Base-by-base conservation (phyloP, 129 eudicot genomes). In the Cynara cardunculus region DNA sequence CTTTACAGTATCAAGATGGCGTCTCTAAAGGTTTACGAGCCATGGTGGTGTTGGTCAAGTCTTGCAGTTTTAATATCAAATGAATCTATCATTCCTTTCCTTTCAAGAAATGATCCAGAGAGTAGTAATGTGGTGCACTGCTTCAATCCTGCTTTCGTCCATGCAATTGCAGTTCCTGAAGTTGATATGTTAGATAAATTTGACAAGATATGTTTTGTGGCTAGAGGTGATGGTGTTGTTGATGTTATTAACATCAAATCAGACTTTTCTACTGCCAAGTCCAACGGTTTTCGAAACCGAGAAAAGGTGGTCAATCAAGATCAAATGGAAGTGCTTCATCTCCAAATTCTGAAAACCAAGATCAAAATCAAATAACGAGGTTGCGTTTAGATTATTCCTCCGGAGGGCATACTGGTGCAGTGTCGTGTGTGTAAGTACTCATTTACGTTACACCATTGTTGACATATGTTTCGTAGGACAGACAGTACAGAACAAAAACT, bases 381-480 rank as follows among this genome's bases (percentile, higher is more conserved):
- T 69, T 92, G 86, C 92, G 78, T 27, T 69, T 95, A 25, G 99
- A 95, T 74, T 88, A 90, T 91, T 76, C 99, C 10, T 39, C 68
- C 69, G 99, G 99, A 44, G 99, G 99, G 22, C 99, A 96, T 71
- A 85, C 90, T 22, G 95, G 97, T 72, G 91, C 97, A 32, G 97
- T 93, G 75, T 95, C 99, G 62, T 92, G 97, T 24, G 97, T 95
- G 99, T 95, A 92, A 92, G 99, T 71, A 46, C 49, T 71, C 26
- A 2, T n/a, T 49, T 49, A 1, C n/a, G 2, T 13, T 49, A 49
- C 62, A 14, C 21, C 62, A 18, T 49, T 18, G 7, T 11, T 49
- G 61, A 2, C 61, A 49, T 12, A 49, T 37, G 8, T 7, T 37
- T 37, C 10, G 44, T 11, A 37, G 44, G 44, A 37, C 44, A 4